Percentiles rank a stretch among this genome's conserved stretches.
Evolutionary conservation across 2,329 filamentous ascomycete genomes (phyloP).

Genomic region (Xylariaceae sp.): DNA sequence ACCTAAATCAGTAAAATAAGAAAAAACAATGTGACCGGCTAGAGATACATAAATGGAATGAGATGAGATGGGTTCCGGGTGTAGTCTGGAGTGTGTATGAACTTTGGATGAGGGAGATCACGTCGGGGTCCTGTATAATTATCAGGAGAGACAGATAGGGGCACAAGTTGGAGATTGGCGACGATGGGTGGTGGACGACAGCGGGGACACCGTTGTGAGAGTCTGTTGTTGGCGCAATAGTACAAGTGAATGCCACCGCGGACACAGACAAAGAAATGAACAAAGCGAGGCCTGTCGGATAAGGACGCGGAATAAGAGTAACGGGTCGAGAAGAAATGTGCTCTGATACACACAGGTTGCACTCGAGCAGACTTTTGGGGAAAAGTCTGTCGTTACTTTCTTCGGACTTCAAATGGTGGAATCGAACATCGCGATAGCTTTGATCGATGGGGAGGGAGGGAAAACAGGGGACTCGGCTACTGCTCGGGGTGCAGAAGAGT

Average conservation of each 20-base stretch:
- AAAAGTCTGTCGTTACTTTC: constrained; percentile 42
- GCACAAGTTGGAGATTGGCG: constrained; percentile 2
- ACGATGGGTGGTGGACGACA: constrained; percentile 15
- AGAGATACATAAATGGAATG: constrained; percentile 13
- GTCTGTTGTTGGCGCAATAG: constrained; percentile 36
- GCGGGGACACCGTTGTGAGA: constrained; percentile 1
- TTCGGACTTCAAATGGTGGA: constrained; percentile 45
- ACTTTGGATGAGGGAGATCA: constrained; percentile 18
- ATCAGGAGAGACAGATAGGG: constrained; percentile 2
- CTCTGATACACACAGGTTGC: constrained; percentile 23
- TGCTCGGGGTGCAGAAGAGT: constrained; percentile 32
- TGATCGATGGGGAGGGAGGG: constrained; percentile 42
- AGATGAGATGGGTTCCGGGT: not conserved
- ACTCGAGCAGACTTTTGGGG: constrained; percentile 46
- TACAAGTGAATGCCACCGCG: constrained; percentile 49
- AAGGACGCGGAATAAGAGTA: constrained; percentile 9
- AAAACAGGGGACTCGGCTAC: constrained; percentile 30
- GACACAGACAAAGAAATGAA: constrained; percentile 21
- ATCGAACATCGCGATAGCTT: constrained; percentile 50
- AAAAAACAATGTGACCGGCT: constrained; percentile 12
- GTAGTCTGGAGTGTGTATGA: not conserved
- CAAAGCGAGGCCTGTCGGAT: constrained; percentile 4
- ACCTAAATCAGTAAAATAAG: constrained; percentile 15
- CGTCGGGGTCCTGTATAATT: constrained; percentile 7
- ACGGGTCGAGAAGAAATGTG: constrained; percentile 13